Evolutionary conservation across 2,329 filamentous ascomycete species (phyloP).

Genomic region (Cladosporium sp.): DNA sequence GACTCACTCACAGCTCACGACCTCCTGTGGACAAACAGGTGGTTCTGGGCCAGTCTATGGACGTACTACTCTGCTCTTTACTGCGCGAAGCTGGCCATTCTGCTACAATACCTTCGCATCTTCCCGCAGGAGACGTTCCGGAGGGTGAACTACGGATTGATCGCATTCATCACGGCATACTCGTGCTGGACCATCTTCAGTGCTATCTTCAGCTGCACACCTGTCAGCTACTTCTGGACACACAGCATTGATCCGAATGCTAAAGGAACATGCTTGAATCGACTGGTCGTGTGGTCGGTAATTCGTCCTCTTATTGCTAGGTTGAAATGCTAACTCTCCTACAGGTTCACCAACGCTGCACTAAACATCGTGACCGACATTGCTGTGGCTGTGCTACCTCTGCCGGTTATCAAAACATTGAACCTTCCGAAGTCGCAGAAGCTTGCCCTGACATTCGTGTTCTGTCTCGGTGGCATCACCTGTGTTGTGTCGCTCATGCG

Average conservation of each 20-base stretch:
- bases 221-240: conserved; percentile 35
- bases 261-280: conserved; percentile 28
- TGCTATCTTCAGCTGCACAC: conserved; percentile 35
- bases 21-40: conserved; percentile 14
- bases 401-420: conserved; percentile 35
- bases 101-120: conserved; percentile 28
- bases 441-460: conserved; percentile 35
- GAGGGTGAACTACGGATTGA: conserved; percentile 25
- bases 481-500: conserved; percentile 32
- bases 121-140: conserved; percentile 24
- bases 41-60: conserved; percentile 25
- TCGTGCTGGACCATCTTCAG: conserved; percentile 34
- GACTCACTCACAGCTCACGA: conserved; percentile 14
- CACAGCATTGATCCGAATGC: conserved; percentile 18
- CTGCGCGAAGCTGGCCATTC: conserved; percentile 27
- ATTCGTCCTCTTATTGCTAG: background rate
- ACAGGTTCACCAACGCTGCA: conserved; percentile 32
- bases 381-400: conserved; percentile 34
- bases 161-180: conserved; percentile 31
- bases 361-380: conserved; percentile 39
- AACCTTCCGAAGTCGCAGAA: conserved; percentile 34
- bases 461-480: conserved; percentile 36
- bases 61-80: conserved; percentile 22
- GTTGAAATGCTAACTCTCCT: background rate
- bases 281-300: conserved; percentile 33